Base-by-base conservation (phyloP, 768 basidiomycete species). In the Lactarius pseudohatsudake region DNA sequence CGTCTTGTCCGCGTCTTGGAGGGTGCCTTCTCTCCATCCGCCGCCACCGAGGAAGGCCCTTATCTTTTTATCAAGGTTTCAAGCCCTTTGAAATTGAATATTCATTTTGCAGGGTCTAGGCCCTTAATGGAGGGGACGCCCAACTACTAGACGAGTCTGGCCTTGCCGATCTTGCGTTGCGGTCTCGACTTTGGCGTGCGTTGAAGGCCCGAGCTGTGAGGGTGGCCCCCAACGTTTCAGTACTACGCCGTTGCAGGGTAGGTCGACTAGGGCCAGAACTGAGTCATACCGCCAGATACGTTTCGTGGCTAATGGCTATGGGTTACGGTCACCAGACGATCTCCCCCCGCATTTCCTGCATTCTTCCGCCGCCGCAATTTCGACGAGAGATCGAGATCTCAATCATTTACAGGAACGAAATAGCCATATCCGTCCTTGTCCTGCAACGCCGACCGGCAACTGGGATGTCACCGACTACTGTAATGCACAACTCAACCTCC, bases 271-370 rank as follows among this genome's bases (percentile, higher is more conserved):
- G 65, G 50, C 53, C 62, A 53, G 66, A 59, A 50, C 57, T 22
- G 50, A 58, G 40, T 32, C 40, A 38, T 5, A 28, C 62, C 26
- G 38, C 43, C 43, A 16, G 58, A 43, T 43, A 62, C 61, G 56
- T 53, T 58, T 30, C 34, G 58, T 58, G 61, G 36, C 57, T 62
- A 34, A 54, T 58, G 61, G 36, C 57, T 58, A 41, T 47, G 26
- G 34, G 40, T 47, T 57, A 57, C 54, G 62, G 22, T 59, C 62
- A 10, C 34, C 62, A 64, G 53, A 67, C 66, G 66, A 64, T 64
- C 58, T 59, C 30, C 53, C n/a, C 34, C 62, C 62, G 62, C 58
- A 59, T 59, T 55, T 50, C 10, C n/a, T 43, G 54, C 43, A 56
- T 53, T 26, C 16, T 18, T 32, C 50, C 57, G 41, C 36, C 57